Conservation (phyloP, 345 rosid species). For the Clarkia xantiana region DNA sequence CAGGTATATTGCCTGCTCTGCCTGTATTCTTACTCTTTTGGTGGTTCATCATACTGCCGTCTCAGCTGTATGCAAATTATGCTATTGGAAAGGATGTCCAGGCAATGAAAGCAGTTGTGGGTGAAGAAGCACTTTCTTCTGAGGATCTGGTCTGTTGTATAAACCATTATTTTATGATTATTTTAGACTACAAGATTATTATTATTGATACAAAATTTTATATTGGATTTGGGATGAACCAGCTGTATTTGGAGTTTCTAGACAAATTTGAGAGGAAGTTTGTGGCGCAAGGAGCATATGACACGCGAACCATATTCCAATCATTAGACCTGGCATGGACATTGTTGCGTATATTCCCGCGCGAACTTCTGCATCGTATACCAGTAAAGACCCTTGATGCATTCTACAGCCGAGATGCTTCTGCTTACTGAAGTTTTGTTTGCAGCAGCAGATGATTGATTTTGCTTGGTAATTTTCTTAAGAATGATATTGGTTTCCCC, state of each 20-base stretch:
- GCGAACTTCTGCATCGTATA: constrained; percentile 94
- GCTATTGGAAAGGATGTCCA: constrained; percentile 96
- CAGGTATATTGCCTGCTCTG: too few relatives aligned
- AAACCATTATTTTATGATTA: not conserved
- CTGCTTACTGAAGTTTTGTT: too few relatives aligned
- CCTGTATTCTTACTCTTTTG: not conserved
- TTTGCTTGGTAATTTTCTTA: too few relatives aligned
- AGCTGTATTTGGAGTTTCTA: constrained; percentile 86
- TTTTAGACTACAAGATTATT: too few relatives aligned
- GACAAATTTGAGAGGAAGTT: constrained; percentile 93
- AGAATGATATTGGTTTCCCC: too few relatives aligned
- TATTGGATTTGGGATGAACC: constrained; percentile 10
- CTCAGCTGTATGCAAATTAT: constrained; percentile 85
- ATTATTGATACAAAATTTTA: not conserved
- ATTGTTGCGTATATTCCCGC: constrained; percentile 90
- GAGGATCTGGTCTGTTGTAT: constrained; percentile 81
- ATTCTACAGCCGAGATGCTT: too few relatives aligned
- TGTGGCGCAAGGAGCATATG: constrained; percentile 83
- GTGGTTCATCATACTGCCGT: constrained; percentile 3
- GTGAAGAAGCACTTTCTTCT: constrained; percentile 96
- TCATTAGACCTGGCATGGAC: constrained; percentile 98
- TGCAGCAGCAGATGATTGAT: too few relatives aligned
- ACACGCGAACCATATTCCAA: constrained; percentile 83
- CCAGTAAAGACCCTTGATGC: constrained; percentile 29
- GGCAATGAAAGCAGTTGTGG: constrained; percentile 99